phyloP scores from a whole-genome alignment of 2,329 filamentous ascomycete species.

The Plectosphaerella sp. region DNA sequence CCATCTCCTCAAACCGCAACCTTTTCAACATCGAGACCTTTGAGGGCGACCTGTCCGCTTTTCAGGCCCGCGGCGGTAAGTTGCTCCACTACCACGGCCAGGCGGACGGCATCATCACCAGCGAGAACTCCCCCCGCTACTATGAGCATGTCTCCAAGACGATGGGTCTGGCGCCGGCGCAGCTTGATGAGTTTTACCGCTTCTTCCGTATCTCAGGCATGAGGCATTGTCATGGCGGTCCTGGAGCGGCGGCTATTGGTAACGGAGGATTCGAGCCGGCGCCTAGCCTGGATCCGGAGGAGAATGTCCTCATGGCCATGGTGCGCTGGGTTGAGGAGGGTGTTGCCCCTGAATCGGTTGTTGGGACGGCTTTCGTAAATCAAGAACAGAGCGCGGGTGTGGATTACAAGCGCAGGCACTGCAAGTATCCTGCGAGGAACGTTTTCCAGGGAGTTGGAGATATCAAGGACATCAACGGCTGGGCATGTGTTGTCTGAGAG shows the following conservation, averaged over 20 bases:
- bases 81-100: constrained; percentile 42
- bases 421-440: constrained; percentile 5
- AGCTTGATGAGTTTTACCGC: constrained; percentile 40
- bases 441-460: too few relatives aligned
- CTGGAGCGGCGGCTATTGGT: constrained; percentile 28
- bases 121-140: constrained; percentile 40
- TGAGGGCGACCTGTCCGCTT: constrained; percentile 31
- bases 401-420: constrained; percentile 25
- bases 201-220: constrained; percentile 49
- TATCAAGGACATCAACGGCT: too few relatives aligned
- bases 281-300: constrained; percentile 24
- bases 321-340: constrained; percentile 42
- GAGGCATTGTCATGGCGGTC: constrained; percentile 43
- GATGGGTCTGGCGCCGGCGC: constrained; percentile 25
- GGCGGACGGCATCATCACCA: constrained; percentile 34
- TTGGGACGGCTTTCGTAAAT: constrained; percentile 27
- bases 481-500: too few relatives aligned
- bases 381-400: constrained; percentile 17
- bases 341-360: constrained; percentile 31
- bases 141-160: constrained; percentile 41
- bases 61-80: constrained; percentile 34
- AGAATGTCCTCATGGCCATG: constrained; percentile 39
- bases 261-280: constrained; percentile 13
- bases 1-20: constrained; percentile 22
- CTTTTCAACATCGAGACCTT: constrained; percentile 33